Evolutionary conservation across 441 rosid genomes (phyloP), one percentile per base, ranked within the genome.

Genomic region (Hypseocharis bilobata): DNA sequence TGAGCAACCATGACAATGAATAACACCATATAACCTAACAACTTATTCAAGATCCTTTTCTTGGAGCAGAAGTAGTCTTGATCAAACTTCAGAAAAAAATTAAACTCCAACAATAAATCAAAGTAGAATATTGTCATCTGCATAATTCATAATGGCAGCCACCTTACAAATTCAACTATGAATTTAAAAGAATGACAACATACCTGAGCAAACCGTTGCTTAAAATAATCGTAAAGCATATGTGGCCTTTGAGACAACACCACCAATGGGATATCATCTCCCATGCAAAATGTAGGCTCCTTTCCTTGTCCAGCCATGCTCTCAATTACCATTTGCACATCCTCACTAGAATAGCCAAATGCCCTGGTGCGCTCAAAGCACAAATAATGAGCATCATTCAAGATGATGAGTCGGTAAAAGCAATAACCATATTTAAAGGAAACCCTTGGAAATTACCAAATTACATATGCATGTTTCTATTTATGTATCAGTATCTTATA

Each of bases 131-230:
- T 27, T 27, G 17, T 16, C 28, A 28, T 56, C 34, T 17, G n/a
- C 60, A 27, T 5, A 27, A 10, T 56, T 56, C 32, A 27, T 56
- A n/a, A n/a, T n/a, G n/a, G n/a, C n/a, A n/a, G n/a, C n/a, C n/a
- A n/a, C n/a, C n/a, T n/a, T n/a, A n/a, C n/a, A n/a, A n/a, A n/a
- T n/a, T n/a, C n/a, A n/a, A n/a, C n/a, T n/a, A n/a, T n/a, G n/a
- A 60, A 36, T 27, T 61, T 19, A 16, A 34, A 34, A 16, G 42
- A 17, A 63, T 66, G 60, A 26, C 34, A 74, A 59, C 74, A 72
- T 69, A 88, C 99, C 99, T 93, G 99, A 6, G 99, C 99, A 88
- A 93, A 93, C 67, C 99, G 86, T 82, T 93, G 99, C 84, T 93
- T 93, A 70, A 93, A 93, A 74, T 93, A 93, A 82, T 93, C 99